These are phyloP conservation scores for Talaromyces sp. DNA, from an alignment of 2,329 filamentous ascomycete genomes.

Conservation along the genomic window DNA sequence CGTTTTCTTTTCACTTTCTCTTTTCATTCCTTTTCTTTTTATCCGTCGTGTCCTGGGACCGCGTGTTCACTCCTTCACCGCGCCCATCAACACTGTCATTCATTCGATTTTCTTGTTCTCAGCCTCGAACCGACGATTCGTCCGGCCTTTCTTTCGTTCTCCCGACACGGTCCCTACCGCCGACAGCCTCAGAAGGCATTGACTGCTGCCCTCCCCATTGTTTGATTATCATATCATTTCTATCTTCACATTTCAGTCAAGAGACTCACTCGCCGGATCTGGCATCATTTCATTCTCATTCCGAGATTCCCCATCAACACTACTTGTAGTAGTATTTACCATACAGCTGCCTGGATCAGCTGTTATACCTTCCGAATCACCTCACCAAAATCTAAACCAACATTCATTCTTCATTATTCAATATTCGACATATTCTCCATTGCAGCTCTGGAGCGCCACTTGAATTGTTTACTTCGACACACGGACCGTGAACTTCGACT, in stretches of 20 bases:
- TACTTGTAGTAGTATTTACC: neutral
- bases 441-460: slow-evolving; percentile 24
- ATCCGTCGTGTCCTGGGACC: slow-evolving; percentile 33
- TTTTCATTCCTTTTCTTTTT: slow-evolving; percentile 29
- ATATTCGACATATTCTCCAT: slow-evolving; percentile 3
- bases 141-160: slow-evolving; percentile 6
- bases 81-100: slow-evolving; percentile 40
- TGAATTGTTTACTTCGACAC: slow-evolving; percentile 18
- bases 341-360: slow-evolving; percentile 39
- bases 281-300: slow-evolving; percentile 22
- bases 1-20: slow-evolving; percentile 25
- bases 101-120: slow-evolving; percentile 8
- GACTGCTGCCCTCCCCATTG: slow-evolving; percentile 15
- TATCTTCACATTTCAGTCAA: slow-evolving; percentile 27
- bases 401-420: neutral
- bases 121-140: slow-evolving; percentile 6
- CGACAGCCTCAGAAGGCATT: slow-evolving; percentile 10
- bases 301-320: neutral
- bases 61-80: slow-evolving; percentile 54
- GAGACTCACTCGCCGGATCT: slow-evolving; percentile 19
- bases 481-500: neutral
- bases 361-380: slow-evolving; percentile 23
- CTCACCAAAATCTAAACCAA: slow-evolving; percentile 23
- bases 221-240: slow-evolving; percentile 36
- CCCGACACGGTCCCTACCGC: slow-evolving; percentile 16